Percentiles rank a stretch among this genome's conserved stretches.
Conservation (phyloP, 1,284 basidiomycete genomes). For the Kalmanozyma brasiliensis region DNA sequence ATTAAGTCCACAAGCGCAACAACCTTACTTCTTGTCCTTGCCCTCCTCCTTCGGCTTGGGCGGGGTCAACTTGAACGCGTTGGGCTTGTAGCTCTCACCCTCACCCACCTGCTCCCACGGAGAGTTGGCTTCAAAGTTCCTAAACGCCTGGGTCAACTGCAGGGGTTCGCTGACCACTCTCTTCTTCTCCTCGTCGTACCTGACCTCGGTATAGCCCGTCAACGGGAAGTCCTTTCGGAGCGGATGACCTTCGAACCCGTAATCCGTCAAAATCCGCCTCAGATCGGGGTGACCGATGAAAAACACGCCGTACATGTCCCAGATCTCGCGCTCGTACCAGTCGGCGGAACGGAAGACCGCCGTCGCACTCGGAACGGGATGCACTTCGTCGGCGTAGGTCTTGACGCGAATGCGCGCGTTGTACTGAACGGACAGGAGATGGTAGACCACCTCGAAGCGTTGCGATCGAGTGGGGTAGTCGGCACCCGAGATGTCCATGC, state of each 20-base stretch:
- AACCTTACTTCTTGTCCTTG: slow-evolving; percentile 63
- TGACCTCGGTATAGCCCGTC: slow-evolving; percentile 95
- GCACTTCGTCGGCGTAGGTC: slow-evolving; percentile 96
- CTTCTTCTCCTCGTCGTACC: slow-evolving; percentile 98
- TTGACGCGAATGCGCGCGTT: slow-evolving; percentile 88
- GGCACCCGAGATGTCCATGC: slow-evolving; percentile 93
- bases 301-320: slow-evolving; percentile 98
- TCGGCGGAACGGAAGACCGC: slow-evolving; percentile 89
- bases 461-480: slow-evolving; percentile 94
- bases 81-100: slow-evolving; percentile 77
- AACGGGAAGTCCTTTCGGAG: slow-evolving; percentile 97
- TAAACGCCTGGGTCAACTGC: slow-evolving; percentile 97
- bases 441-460: slow-evolving; percentile 97
- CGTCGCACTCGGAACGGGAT: slow-evolving; percentile 86
- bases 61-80: slow-evolving; percentile 69
- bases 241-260: slow-evolving; percentile 98
- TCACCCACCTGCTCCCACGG: slow-evolving; percentile 98
- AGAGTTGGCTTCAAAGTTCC: slow-evolving; percentile 82
- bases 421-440: slow-evolving; percentile 83
- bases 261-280: slow-evolving; percentile 96
- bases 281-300: slow-evolving; percentile 96
- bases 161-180: slow-evolving; percentile 97
- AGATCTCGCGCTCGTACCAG: slow-evolving; percentile 98
- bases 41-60: slow-evolving; percentile 69
- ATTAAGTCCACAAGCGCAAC: no score